A percentile compares a stretch with the other conserved stretches of the same genome.
These are phyloP conservation scores for Geotrichum ghanense DNA, from an alignment of 805 yeast species.

Conservation along the genomic window DNA sequence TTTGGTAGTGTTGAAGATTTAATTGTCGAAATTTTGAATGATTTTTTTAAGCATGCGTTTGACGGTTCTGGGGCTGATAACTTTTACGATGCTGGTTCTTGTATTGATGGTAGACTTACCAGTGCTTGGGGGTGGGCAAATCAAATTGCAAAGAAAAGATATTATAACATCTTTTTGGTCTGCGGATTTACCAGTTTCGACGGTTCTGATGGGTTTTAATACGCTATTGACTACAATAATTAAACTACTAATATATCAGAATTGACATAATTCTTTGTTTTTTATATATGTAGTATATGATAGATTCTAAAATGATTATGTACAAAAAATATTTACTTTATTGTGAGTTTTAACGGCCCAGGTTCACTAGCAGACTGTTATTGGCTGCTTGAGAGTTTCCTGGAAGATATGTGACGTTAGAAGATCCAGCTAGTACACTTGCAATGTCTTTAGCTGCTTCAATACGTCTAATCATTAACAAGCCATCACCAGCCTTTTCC, in stretches of 20 bases:
- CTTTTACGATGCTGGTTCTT: constrained; percentile 72
- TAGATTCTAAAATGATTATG: too few species aligned
- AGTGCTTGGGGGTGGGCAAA: constrained; percentile 81
- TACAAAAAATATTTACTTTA: too few species aligned
- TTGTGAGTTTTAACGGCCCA: constrained; percentile 27
- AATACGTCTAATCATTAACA: constrained; percentile 83
- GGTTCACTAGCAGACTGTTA: constrained; percentile 24
- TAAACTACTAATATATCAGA: too few species aligned
- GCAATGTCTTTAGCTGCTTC: constrained; percentile 98
- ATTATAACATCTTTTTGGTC: constrained; percentile 24
- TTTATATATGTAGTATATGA: too few species aligned
- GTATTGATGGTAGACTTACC: constrained; percentile 74
- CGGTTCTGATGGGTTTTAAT: constrained; percentile 1
- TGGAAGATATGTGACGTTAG: constrained; percentile 86
- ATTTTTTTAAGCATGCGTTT: constrained; percentile 48
- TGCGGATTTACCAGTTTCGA: constrained; percentile 3
- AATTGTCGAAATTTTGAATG: constrained; percentile 34
- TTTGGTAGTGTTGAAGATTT: constrained; percentile 46
- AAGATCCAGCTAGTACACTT: constrained; percentile 64
- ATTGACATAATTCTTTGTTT: too few species aligned
- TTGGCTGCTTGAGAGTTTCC: constrained; percentile 23
- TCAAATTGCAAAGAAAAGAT: constrained; percentile 53
- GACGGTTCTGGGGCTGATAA: constrained; percentile 81
- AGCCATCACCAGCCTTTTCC: constrained; percentile 90
- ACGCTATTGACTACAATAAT: too few species aligned